Conservation (phyloP, 2,329 filamentous ascomycete genomes). For the Sordariomycetes sp. region DNA sequence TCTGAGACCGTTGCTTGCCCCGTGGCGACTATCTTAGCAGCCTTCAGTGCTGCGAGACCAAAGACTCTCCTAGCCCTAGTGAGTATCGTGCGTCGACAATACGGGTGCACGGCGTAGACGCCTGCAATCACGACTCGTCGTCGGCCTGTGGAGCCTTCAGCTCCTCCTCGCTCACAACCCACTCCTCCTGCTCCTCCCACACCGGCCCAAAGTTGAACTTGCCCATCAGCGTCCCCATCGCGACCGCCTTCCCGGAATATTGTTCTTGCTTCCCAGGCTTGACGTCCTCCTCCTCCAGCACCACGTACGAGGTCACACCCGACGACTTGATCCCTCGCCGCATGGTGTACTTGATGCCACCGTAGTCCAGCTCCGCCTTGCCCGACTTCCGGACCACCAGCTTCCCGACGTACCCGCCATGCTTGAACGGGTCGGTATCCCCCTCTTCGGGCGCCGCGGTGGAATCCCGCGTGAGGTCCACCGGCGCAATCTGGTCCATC, state of each 20-base stretch:
- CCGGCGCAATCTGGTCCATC: conserved; percentile 12
- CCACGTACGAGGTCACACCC: conserved; percentile 11
- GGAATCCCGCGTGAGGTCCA: conserved; percentile 31
- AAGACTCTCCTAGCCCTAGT: background rate
- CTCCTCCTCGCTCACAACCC: conserved; percentile 29
- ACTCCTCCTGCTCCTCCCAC: conserved; percentile 47
- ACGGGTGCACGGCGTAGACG: background rate
- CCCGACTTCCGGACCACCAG: conserved; percentile 52
- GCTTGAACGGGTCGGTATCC: conserved; percentile 25
- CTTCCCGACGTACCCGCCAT: conserved; percentile 49
- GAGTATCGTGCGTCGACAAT: background rate
- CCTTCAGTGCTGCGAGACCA: background rate
- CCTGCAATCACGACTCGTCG: background rate
- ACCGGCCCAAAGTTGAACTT: conserved; percentile 49
- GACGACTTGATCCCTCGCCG: conserved; percentile 42
- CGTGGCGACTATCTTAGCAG: background rate
- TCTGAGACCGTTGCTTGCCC: background rate
- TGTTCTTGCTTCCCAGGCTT: conserved; percentile 36
- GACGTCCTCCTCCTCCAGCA: conserved; percentile 48
- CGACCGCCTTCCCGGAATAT: conserved; percentile 21
- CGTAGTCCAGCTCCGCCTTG: conserved; percentile 52
- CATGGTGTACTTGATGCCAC: conserved; percentile 43
- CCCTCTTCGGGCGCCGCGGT: conserved; percentile 14
- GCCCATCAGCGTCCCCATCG: conserved; percentile 54
- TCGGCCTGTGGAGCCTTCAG: conserved; percentile 11